Evolutionary conservation across 306 rosid species (phyloP).

Genomic region (Styphnolobium japonicum): DNA sequence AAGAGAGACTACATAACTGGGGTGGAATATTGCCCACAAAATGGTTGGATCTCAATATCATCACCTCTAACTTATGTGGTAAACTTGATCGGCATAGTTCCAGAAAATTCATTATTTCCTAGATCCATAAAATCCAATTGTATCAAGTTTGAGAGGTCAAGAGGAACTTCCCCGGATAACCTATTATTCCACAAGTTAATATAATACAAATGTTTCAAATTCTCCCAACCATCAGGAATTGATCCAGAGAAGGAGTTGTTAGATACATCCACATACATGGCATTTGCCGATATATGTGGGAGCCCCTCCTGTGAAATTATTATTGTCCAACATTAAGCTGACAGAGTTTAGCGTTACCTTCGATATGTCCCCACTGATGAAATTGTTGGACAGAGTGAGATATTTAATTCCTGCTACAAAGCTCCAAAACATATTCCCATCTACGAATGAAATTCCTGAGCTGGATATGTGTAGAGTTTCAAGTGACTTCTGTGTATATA

Average conservation of each 20-base stretch:
- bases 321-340: background rate
- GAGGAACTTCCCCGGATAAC: background rate
- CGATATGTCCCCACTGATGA: background rate
- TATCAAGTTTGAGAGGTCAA: background rate
- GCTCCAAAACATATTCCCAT: background rate
- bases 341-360: background rate
- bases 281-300: background rate
- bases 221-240: background rate
- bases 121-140: background rate
- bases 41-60: background rate
- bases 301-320: background rate
- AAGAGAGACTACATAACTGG: background rate
- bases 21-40: background rate
- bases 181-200: background rate
- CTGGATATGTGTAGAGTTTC: background rate
- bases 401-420: background rate
- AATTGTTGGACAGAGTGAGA: background rate
- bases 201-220: background rate
- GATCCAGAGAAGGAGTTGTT: background rate
- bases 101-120: background rate
- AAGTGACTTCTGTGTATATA: background rate
- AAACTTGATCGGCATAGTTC: background rate
- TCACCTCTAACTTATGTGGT: background rate
- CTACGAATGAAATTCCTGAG: background rate
- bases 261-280: background rate